phyloP scores from a whole-genome alignment of 495 filamentous ascomycete species.

The Cercophora samala region DNA sequence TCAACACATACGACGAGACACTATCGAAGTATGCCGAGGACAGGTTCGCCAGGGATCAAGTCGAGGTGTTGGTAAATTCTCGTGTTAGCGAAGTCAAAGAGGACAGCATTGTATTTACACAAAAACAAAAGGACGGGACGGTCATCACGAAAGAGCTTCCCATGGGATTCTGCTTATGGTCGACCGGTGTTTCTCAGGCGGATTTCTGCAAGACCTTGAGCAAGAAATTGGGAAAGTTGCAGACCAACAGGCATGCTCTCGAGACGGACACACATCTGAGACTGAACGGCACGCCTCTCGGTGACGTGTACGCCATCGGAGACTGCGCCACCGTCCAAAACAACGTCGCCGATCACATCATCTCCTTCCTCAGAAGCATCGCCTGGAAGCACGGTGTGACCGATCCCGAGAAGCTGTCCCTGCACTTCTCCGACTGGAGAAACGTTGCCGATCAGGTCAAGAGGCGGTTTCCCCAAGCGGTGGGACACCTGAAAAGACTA shows the following conservation, averaged over 20 bases:
- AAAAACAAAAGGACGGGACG: constrained; percentile 69
- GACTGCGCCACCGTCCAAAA: constrained; percentile 97
- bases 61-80: constrained; percentile 87
- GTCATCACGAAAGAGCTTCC: constrained; percentile 86
- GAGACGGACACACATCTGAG: constrained; percentile 96
- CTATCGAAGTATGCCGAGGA: constrained; percentile 89
- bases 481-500: constrained; percentile 79
- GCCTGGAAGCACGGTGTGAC: constrained; percentile 83
- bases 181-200: constrained; percentile 89
- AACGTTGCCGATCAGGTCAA: constrained; percentile 76
- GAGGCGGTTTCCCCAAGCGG: constrained; percentile 89
- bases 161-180: constrained; percentile 97
- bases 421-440: constrained; percentile 87
- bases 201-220: constrained; percentile 73
- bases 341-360: constrained; percentile 82
- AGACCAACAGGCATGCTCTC: constrained; percentile 86
- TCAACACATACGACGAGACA: constrained; percentile 98
- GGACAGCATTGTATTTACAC: constrained; percentile 83
- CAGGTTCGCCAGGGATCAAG: constrained; percentile 83
- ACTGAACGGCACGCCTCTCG: constrained; percentile 83
- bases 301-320: constrained; percentile 96
- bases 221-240: constrained; percentile 62
- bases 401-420: constrained; percentile 76
- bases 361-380: constrained; percentile 81
- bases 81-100: constrained; percentile 82